Conservation (phyloP, 106 monocot species). For the Dioscorea zingiberensis region DNA sequence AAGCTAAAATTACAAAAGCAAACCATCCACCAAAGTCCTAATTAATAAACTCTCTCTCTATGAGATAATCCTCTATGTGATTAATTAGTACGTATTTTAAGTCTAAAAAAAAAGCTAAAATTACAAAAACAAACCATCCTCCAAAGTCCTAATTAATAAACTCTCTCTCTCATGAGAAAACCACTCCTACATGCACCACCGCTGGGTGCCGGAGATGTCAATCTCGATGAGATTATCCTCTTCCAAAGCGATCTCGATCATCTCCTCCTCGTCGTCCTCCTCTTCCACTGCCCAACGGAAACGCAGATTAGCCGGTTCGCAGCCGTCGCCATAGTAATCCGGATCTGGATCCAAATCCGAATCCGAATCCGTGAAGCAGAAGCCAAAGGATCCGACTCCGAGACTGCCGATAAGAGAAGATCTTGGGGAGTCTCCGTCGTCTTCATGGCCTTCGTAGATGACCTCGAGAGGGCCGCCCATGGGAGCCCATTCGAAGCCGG, state of each 20-base stretch:
- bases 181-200: constrained; percentile 4
- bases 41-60: too few relatives aligned
- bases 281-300: constrained; percentile 8
- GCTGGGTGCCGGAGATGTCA: constrained; percentile 25
- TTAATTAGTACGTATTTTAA: too few relatives aligned
- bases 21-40: too few relatives aligned
- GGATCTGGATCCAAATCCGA: constrained; percentile 7
- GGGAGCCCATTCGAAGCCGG: too few relatives aligned
- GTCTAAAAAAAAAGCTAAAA: too few relatives aligned
- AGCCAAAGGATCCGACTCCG: neutral
- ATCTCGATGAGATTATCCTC: constrained; percentile 62
- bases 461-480: constrained; percentile 37
- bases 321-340: too few relatives aligned
- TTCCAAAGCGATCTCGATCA: constrained; percentile 47
- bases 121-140: too few relatives aligned
- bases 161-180: too few relatives aligned
- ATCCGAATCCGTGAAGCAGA: neutral
- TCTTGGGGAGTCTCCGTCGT: constrained; percentile 3
- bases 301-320: neutral
- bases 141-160: too few relatives aligned
- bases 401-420: neutral
- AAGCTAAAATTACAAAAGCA: too few relatives aligned
- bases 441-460: constrained; percentile 52
- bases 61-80: too few relatives aligned
- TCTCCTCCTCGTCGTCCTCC: constrained; percentile 22